Base-by-base conservation (phyloP, 345 rosid species). In the Sonneratia caseolaris region DNA sequence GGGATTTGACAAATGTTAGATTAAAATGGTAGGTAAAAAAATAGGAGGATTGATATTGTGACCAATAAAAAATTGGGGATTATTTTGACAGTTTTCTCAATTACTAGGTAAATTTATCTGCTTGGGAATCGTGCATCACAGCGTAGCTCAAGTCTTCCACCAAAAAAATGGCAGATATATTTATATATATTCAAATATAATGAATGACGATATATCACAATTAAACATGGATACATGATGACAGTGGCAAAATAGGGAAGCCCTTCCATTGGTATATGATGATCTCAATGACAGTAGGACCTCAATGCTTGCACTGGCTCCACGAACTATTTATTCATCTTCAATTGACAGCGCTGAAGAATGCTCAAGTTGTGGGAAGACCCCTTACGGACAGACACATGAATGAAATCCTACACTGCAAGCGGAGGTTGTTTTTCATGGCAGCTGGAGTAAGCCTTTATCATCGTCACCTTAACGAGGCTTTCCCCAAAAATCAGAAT, bases 191-290 rank as follows among this genome's bases (percentile, higher is more conserved):
- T 18, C 12, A 21, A 21, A 59, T 22, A 59, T 22, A 22, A 59
- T 22, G 7, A 59, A 59, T 59, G 64, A 59, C 22, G 64, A 59
- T 59, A 59, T 59, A 59, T 59, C 64, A 59, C 64, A n/a, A 59
- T 3, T 15, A 53, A 53, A 53, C 12, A n/a, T 1, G 22, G 35
- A 36, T 3, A 59, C 36, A 59, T 35, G 35, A 59, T 27, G 32
- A 27, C 35, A 24, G 32, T 57, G 64, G 35, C 64, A 57, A n/a
- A 51, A 0, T 57, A 22, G 64, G 35, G 35, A 12, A 57, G 64
- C 64, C 27, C 64, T 35, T 24, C 13, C 64, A 5, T 22, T 19
- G 27, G 35, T 18, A 55, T 18, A 18, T n/a, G 61, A 55, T 8
- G 61, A 55, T 55, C 61, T 55, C 4, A 57, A 59, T 59, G 12